Conservation (phyloP, 352 stramenopile species). For the Pythium insidiosum region DNA sequence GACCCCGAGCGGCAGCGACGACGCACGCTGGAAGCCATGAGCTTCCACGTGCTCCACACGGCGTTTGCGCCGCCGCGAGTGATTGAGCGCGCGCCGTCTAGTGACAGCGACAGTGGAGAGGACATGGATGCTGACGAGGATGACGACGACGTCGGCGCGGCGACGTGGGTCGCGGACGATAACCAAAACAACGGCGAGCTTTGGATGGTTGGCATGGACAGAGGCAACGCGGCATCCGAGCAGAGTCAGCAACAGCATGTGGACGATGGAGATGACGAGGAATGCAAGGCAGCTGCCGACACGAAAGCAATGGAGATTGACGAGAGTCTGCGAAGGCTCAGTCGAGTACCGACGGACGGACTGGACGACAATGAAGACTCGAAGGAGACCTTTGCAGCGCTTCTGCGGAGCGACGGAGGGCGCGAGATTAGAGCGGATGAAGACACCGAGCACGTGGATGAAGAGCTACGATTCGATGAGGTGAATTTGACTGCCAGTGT, state of each 20-base stretch:
- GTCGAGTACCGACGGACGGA: too few relatives aligned
- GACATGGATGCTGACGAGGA: conserved; percentile 10
- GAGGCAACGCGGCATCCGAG: too few relatives aligned
- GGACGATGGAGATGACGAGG: too few relatives aligned
- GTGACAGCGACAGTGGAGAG: too few relatives aligned
- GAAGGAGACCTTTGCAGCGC: neutral
- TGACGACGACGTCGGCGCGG: neutral
- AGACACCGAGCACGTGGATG: conserved; percentile 5
- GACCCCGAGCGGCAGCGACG: conserved; percentile 15
- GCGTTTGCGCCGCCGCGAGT: conserved; percentile 11
- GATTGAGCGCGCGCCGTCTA: too few relatives aligned
- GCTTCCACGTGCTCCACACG: conserved; percentile 15
- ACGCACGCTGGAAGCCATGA: conserved; percentile 15
- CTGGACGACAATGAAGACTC: too few relatives aligned
- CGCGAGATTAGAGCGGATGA: neutral
- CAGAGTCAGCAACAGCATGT: too few relatives aligned
- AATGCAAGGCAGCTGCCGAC: too few relatives aligned
- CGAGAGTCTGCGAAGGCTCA: too few relatives aligned
- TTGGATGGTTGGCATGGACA: neutral
- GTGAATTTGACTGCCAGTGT: conserved; percentile 35
- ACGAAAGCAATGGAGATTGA: too few relatives aligned
- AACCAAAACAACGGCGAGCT: neutral
- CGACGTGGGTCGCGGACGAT: neutral
- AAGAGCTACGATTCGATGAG: conserved; percentile 35
- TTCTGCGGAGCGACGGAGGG: neutral